Percentiles rank a stretch among this genome's conserved stretches.
phyloP scores from a whole-genome alignment of 441 rosid species.

The Populus hybrid region DNA sequence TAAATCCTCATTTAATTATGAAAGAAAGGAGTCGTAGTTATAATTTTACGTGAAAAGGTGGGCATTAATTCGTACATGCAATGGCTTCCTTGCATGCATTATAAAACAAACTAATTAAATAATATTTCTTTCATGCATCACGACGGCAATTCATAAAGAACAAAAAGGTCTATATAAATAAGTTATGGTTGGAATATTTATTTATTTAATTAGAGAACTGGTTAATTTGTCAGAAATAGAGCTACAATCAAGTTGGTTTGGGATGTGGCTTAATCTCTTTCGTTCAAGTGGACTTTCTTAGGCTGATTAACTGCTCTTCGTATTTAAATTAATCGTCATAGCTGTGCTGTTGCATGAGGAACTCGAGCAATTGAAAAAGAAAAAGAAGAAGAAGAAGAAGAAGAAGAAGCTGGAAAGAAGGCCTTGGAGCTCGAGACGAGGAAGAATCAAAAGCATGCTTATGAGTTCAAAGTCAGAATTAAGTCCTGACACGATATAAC shows the following conservation, averaged over 20 bases:
- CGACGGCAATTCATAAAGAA: neutral
- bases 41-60: neutral
- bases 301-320: neutral
- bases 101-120: neutral
- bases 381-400: neutral
- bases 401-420: neutral
- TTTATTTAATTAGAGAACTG: neutral
- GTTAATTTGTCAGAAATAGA: neutral
- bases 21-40: neutral
- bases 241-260: neutral
- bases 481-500: constrained; percentile 4
- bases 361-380: neutral
- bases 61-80: neutral
- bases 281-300: neutral
- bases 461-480: neutral
- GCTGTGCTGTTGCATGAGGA: neutral
- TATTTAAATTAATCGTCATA: neutral
- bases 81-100: neutral
- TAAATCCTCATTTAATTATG: neutral
- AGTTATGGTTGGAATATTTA: neutral
- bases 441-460: neutral
- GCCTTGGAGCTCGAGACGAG: neutral
- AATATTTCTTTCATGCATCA: neutral
- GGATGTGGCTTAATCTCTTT: neutral
- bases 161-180: neutral